Base-by-base conservation (phyloP, 2,329 filamentous ascomycete species). In the Cercospora sp. region DNA sequence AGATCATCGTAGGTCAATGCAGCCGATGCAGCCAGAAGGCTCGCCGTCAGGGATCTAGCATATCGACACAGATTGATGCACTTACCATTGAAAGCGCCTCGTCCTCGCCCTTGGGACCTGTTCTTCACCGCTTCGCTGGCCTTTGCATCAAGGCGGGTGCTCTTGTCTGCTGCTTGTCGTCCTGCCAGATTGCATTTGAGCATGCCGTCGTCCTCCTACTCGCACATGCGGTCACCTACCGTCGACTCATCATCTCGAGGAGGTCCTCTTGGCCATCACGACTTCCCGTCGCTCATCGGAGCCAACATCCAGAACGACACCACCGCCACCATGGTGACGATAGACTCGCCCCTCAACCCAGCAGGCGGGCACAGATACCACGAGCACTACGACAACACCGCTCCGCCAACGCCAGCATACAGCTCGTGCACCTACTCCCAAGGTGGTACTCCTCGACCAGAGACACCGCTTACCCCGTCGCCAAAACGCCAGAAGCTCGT, bases 401-500 rank as follows among this genome's bases (percentile, higher is more conserved):
- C 70, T 28, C 73, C 74, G n/a, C 66, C 70, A 8, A 77, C 75
- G 5, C 76, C 75, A 45, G 72, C 74, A 12, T 74, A 70, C 59
- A 72, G 67, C 30, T 40, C 69, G n/a, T 68, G 74, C 65, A 62
- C 63, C 26, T 73, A 69, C 21, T 73, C 74, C 3, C 64, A 69
- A 18, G 62, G 72, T 8, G 70, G 69, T 10, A 74, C 68, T 37
- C 71, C 75, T 59, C 66, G 59, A 28, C 66, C 74, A n/a, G 69
- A 70, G 40, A 73, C 73, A 28, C 69, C 75, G 67, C 32, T 51
- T 24, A 69, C 73, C 7, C 70, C 69, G 3, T 67, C 70, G 12
- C 68, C 74, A 8, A 80, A 78, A 69, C 77, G 78, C 43, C 84
- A 85, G 71, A 92, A 89, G 80, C 82, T 89, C 75, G 81, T 85